Percentiles rank a stretch among this genome's conserved stretches.
phyloP scores from a whole-genome alignment of 139 green algal genomes.

The Nannochloris sp. region DNA sequence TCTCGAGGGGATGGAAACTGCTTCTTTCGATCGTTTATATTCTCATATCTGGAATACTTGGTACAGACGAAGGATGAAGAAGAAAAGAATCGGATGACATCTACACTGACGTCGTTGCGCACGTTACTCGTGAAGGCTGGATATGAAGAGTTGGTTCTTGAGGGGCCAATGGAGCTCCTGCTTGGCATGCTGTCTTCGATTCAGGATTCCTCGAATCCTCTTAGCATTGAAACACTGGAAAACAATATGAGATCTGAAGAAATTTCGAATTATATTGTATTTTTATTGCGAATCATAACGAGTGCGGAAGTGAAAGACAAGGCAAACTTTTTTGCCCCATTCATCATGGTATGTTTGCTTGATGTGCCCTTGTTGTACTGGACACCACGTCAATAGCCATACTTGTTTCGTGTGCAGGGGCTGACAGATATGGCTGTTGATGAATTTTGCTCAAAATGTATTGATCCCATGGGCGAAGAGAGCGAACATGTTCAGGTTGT shows the following conservation, averaged over 20 bases:
- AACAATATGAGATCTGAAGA: slow-evolving; percentile 33
- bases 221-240: slow-evolving; percentile 35
- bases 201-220: slow-evolving; percentile 22
- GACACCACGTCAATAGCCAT: neutral
- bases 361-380: neutral
- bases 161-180: slow-evolving; percentile 68
- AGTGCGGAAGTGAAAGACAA: slow-evolving; percentile 53
- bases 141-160: slow-evolving; percentile 60
- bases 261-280: slow-evolving; percentile 54
- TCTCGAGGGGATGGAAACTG: slow-evolving; percentile 67
- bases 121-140: slow-evolving; percentile 42
- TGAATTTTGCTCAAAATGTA: slow-evolving; percentile 49
- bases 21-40: slow-evolving; percentile 68
- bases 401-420: slow-evolving; percentile 30
- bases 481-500: slow-evolving; percentile 89
- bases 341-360: slow-evolving; percentile 49
- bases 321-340: slow-evolving; percentile 74
- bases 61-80: slow-evolving; percentile 29
- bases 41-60: slow-evolving; percentile 65
- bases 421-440: slow-evolving; percentile 63
- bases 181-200: slow-evolving; percentile 48
- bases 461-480: slow-evolving; percentile 88
- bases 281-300: slow-evolving; percentile 71
- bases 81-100: slow-evolving; percentile 36
- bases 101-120: slow-evolving; percentile 14